Conservation (phyloP, 441 rosid species). For the Capsella rubella region DNA sequence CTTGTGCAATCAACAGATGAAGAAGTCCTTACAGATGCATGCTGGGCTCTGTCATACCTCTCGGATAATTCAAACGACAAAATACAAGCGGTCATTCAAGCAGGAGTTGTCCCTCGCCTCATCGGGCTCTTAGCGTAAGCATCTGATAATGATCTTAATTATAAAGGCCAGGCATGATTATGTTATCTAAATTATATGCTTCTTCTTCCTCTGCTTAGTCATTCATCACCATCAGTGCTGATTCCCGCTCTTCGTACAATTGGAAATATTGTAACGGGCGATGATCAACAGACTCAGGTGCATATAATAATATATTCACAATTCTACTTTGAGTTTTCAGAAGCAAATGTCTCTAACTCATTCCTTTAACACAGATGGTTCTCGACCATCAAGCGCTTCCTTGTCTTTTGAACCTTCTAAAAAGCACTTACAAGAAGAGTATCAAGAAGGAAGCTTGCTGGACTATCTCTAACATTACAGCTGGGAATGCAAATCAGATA, state of each 20-base stretch:
- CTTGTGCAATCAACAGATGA: slow-evolving; percentile 62
- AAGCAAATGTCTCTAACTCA: slow-evolving; percentile 23
- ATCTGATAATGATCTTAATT: slow-evolving; percentile 14
- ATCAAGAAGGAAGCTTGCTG: slow-evolving; percentile 77
- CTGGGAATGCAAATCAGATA: slow-evolving; percentile 65
- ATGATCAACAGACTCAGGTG: slow-evolving; percentile 69
- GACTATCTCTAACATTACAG: slow-evolving; percentile 76
- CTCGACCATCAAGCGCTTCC: slow-evolving; percentile 57
- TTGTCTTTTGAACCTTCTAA: slow-evolving; percentile 51
- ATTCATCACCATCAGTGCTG: slow-evolving; percentile 58
- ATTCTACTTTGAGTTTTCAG: not conserved
- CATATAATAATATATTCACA: slow-evolving; percentile 1
- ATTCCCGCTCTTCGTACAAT: slow-evolving; percentile 69
- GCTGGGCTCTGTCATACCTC: slow-evolving; percentile 66
- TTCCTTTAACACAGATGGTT: slow-evolving; percentile 46
- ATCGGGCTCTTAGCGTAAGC: slow-evolving; percentile 59
- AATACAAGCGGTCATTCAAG: slow-evolving; percentile 62
- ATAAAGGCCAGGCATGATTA: slow-evolving; percentile 5
- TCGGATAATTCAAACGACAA: slow-evolving; percentile 58
- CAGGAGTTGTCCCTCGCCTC: slow-evolving; percentile 60
- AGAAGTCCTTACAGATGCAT: slow-evolving; percentile 67
- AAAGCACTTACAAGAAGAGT: slow-evolving; percentile 58
- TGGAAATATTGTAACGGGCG: slow-evolving; percentile 74
- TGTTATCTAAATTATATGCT: slow-evolving; percentile 36
- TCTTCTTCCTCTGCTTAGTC: slow-evolving; percentile 43